These are phyloP conservation scores for Coniella lustricola DNA, from an alignment of 2,329 filamentous ascomycete species.

Conservation along the genomic window DNA sequence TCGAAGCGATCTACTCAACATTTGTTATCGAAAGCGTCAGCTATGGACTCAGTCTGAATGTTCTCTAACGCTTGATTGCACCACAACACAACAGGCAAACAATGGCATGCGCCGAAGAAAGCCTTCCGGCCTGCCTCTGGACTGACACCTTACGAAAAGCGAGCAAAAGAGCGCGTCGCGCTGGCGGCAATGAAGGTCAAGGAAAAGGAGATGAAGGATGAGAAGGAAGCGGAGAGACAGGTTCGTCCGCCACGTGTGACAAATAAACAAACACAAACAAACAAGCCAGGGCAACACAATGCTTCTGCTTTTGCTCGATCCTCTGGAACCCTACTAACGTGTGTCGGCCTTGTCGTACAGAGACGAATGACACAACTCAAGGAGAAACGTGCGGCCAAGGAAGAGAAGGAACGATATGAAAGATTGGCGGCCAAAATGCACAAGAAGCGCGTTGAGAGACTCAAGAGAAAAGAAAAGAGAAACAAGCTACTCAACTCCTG, in stretches of 20 bases:
- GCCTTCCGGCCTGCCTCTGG: constrained; percentile 79
- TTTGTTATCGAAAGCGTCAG: not conserved
- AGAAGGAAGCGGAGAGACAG: constrained; percentile 84
- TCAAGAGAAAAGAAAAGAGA: constrained; percentile 94
- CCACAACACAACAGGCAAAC: constrained; percentile 62
- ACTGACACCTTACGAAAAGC: constrained; percentile 70
- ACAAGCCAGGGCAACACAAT: not conserved
- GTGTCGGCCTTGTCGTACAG: constrained; percentile 35
- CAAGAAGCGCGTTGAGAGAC: constrained; percentile 82
- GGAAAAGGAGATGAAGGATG: constrained; percentile 92
- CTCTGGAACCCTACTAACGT: constrained; percentile 12
- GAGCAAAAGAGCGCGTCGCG: constrained; percentile 61
- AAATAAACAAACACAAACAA: constrained; percentile 1
- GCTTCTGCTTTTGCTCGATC: too few species aligned
- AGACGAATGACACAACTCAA: constrained; percentile 71
- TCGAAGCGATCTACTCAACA: not conserved
- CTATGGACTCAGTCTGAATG: not conserved
- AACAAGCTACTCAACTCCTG: constrained; percentile 73
- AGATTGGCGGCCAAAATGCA: constrained; percentile 98
- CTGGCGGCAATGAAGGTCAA: constrained; percentile 78
- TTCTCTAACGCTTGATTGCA: not conserved
- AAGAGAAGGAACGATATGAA: constrained; percentile 86
- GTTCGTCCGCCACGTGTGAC: constrained; percentile 38
- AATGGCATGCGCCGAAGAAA: constrained; percentile 80
- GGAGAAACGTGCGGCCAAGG: constrained; percentile 80